Base-by-base conservation (phyloP, 768 basidiomycete species). In the Lactarius vividus region DNA sequence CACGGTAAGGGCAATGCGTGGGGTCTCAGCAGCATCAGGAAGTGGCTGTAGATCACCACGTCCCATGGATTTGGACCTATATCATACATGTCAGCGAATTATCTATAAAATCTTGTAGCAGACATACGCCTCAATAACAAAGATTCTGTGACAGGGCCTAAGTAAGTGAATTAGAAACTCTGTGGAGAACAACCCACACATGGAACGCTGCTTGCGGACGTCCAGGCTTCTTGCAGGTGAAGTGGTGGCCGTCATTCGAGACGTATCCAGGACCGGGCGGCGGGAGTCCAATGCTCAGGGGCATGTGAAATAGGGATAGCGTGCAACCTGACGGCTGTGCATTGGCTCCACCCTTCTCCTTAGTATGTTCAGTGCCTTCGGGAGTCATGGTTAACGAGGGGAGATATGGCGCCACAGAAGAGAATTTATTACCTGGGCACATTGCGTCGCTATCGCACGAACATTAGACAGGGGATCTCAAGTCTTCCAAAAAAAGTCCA, bases 201-300 rank as follows among this genome's bases (percentile, higher is more conserved):
- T 87, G 85, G 74, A 81, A 85, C 0, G 85, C 79, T 69, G 82
- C 83, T 18, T 80, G 81, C 73, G 82, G 72, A 8, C 80, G 75
- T 0, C 75, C 77, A 1, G 86, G 85, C 65, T 86, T 84, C 61
- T 78, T 77, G 74, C 85, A 87, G 1, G 72, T n/a, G 62, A 85
- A 87, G 15, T 76, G 70, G 71, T 87, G 86, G 0, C 86, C 85
- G 60, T 87, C 85, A 29, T 75, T 76, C 3, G 85, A 86, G 31
- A 84, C 65, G 67, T 87, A 82, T 8, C 84, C 81, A 2, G 75
- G n/a, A 1, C 76, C 78, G 23, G 4, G 49, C 6, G 71, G 65
- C 5, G 73, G 66, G 6, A 72, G 65, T 23, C 70, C 73, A 5
- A 73, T 71, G 13, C 74, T 71, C 58, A 72, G 63, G 0, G 77